These are phyloP conservation scores for Dactylellina haptotyla DNA, from an alignment of 2,329 filamentous ascomycete genomes.

Conservation along the genomic window DNA sequence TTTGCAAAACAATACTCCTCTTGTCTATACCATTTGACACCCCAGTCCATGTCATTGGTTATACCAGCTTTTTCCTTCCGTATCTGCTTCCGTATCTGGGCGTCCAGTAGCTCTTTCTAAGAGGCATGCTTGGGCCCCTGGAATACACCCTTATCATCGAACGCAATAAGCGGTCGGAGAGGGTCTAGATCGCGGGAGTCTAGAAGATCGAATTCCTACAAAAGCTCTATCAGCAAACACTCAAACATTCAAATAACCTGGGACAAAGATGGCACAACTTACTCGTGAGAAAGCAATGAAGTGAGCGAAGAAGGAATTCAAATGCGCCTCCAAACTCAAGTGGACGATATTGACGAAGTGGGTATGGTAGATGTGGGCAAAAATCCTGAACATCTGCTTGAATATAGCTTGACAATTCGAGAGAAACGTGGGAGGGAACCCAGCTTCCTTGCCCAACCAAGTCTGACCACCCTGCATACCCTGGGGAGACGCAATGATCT, in stretches of 20 bases:
- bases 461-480: slow-evolving; percentile 70
- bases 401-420: slow-evolving; percentile 93
- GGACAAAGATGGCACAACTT: neutral
- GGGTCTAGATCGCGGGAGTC: slow-evolving; percentile 58
- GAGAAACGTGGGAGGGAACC: slow-evolving; percentile 90
- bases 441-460: slow-evolving; percentile 91
- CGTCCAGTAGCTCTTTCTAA: slow-evolving; percentile 1
- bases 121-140: slow-evolving; percentile 47
- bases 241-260: no score
- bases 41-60: no score
- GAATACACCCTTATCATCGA: slow-evolving; percentile 58
- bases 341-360: slow-evolving; percentile 92
- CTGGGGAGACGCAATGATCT: slow-evolving; percentile 68
- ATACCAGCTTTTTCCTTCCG: no score
- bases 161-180: slow-evolving; percentile 58
- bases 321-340: slow-evolving; percentile 79
- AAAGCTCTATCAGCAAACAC: slow-evolving; percentile 14
- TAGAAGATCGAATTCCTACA: slow-evolving; percentile 58
- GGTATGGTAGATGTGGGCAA: slow-evolving; percentile 96
- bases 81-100: neutral
- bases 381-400: slow-evolving; percentile 98
- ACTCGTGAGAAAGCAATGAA: slow-evolving; percentile 68
- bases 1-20: no score
- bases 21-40: no score
- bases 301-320: slow-evolving; percentile 88